Conservation (phyloP, 129 eudicot genomes). For the Artemisia argyi region DNA sequence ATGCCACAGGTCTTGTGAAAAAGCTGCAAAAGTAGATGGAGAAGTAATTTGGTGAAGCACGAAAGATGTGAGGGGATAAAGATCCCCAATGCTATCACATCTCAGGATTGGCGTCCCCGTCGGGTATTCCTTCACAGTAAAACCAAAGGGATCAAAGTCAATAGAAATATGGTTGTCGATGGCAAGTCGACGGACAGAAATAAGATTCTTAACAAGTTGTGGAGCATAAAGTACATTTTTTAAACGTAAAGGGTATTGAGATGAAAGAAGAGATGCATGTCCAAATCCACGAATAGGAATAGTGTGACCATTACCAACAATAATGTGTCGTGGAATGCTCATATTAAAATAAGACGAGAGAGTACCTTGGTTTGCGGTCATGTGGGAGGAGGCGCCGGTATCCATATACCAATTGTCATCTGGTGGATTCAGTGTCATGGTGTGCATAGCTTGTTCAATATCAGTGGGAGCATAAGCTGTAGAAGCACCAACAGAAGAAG, state of each 20-base stretch:
- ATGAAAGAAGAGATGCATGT: neutral
- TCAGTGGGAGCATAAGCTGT: neutral
- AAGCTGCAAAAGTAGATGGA: neutral
- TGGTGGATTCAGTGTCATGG: neutral
- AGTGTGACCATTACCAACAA: neutral
- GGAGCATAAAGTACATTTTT: neutral
- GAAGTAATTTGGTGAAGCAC: neutral
- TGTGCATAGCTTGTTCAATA: neutral
- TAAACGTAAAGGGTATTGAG: neutral
- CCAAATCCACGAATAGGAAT: neutral
- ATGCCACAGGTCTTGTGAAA: neutral
- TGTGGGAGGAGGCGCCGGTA: neutral
- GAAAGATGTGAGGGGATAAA: neutral
- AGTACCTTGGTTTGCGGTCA: neutral
- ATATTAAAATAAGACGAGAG: neutral
- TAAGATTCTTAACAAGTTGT: neutral
- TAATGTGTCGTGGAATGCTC: neutral
- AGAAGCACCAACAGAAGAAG: too few species aligned
- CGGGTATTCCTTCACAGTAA: neutral
- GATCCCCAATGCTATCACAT: neutral
- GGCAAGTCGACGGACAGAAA: neutral
- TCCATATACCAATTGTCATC: constrained; percentile 1
- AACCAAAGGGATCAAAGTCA: neutral
- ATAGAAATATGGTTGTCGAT: neutral
- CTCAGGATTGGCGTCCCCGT: neutral